Percentiles rank a stretch among this genome's conserved stretches.
phyloP scores from a whole-genome alignment of 768 basidiomycete species.

The Pleurotus cornucopiae region DNA sequence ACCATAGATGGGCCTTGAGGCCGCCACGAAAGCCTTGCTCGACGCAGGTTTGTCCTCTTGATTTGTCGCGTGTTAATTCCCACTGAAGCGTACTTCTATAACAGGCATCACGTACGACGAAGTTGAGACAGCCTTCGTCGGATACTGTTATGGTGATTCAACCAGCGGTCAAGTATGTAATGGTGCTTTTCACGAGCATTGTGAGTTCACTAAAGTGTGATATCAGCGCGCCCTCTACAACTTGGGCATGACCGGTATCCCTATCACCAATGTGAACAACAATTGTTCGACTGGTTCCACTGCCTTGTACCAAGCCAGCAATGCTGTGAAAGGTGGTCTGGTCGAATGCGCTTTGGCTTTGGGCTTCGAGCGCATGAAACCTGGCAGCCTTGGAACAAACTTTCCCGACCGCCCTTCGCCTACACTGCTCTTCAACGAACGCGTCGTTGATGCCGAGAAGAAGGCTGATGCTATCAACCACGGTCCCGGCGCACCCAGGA shows the following conservation, averaged over 20 bases:
- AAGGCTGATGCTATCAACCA: constrained; percentile 52
- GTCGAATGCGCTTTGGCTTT: constrained; percentile 76
- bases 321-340: constrained; percentile 63
- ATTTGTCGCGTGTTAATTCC: not conserved
- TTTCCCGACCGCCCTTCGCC: constrained; percentile 56
- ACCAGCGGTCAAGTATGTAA: constrained; percentile 61
- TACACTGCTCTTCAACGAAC: constrained; percentile 37
- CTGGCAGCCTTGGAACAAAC: constrained; percentile 65
- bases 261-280: constrained; percentile 85
- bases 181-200: not conserved
- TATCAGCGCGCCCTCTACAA: constrained; percentile 71
- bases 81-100: not conserved
- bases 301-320: constrained; percentile 72
- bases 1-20: constrained; percentile 78
- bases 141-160: constrained; percentile 79
- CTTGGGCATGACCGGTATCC: constrained; percentile 79
- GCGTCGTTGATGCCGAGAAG: constrained; percentile 44
- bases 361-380: constrained; percentile 83
- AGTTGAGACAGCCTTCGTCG: constrained; percentile 70
- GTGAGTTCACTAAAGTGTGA: not conserved
- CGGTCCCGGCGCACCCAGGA: constrained; percentile 66
- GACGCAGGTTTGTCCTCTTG: constrained; percentile 57
- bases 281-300: constrained; percentile 82
- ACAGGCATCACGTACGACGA: constrained; percentile 80
- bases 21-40: constrained; percentile 80